Conservation (phyloP, 768 basidiomycete species). For the Scleroderma citrinum region DNA sequence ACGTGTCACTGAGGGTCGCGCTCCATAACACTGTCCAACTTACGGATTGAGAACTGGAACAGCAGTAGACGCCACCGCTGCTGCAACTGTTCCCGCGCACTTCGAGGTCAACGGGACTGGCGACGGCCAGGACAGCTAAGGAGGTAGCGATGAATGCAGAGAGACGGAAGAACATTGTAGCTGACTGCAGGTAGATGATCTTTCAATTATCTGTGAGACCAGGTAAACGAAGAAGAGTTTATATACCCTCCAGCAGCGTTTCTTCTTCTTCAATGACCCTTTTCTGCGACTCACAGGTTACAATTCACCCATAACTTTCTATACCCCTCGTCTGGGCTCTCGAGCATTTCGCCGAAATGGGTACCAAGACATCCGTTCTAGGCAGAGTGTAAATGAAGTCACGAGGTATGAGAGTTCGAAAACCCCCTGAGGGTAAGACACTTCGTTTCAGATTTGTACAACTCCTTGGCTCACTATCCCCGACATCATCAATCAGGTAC, state of each 20-base stretch:
- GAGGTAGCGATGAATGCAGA: neutral
- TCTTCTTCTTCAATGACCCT: no score
- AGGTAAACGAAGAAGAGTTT: neutral
- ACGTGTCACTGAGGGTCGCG: neutral
- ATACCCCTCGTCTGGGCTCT: no score
- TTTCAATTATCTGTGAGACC: neutral
- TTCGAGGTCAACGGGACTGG: neutral
- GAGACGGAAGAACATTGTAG: neutral
- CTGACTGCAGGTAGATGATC: neutral
- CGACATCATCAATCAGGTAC: no score
- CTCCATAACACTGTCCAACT: neutral
- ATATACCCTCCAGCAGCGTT: neutral
- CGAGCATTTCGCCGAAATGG: no score
- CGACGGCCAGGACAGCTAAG: neutral
- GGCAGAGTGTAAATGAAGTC: no score
- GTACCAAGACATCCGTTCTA: no score
- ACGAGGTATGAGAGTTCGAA: no score
- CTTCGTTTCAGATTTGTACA: no score
- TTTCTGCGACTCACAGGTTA: no score
- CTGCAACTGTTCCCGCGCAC: neutral
- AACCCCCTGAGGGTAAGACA: neutral
- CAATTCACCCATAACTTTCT: no score
- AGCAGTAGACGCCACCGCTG: neutral
- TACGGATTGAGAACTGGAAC: neutral
- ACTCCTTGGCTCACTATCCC: no score